Evolutionary conservation across 2,329 filamentous ascomycete genomes (phyloP).

Genomic region (Calonectria pauciramosa): DNA sequence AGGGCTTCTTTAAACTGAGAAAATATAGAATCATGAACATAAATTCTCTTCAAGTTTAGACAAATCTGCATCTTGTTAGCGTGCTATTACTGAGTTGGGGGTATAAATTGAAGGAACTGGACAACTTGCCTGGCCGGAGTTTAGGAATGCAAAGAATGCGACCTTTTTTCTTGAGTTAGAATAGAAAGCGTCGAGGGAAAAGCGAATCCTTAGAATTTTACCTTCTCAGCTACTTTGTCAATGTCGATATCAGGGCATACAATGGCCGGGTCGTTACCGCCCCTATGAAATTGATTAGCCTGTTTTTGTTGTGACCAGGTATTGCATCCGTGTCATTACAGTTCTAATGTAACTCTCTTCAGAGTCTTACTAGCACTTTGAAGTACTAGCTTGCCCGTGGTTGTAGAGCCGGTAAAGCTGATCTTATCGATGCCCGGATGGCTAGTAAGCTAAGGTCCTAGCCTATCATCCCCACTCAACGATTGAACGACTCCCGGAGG

Average conservation of each 20-base stretch:
- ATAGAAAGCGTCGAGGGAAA: too few relatives aligned
- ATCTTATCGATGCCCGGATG: constrained; percentile 74
- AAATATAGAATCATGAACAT: constrained; percentile 72
- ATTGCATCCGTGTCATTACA: too few relatives aligned
- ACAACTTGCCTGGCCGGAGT: constrained; percentile 63
- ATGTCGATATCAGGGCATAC: constrained; percentile 71
- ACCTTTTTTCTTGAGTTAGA: too few relatives aligned
- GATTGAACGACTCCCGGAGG: constrained; percentile 74
- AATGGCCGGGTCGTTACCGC: constrained; percentile 74
- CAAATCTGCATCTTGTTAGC: too few relatives aligned
- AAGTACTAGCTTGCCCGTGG: constrained; percentile 73
- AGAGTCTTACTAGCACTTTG: constrained; percentile 67
- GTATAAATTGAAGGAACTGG: too few relatives aligned
- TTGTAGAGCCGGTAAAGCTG: constrained; percentile 73
- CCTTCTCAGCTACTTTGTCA: constrained; percentile 49
- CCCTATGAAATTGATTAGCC: too few relatives aligned
- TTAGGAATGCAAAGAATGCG: constrained; percentile 68
- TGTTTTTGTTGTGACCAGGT: constrained; percentile 45
- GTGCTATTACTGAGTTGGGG: too few relatives aligned
- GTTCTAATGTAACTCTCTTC: constrained; percentile 73
- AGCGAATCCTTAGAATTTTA: too few relatives aligned
- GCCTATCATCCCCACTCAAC: constrained; percentile 70
- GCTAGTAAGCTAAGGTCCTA: constrained; percentile 70
- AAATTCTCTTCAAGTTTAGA: constrained; percentile 67
- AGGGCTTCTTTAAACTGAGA: constrained; percentile 63